Percentiles rank a stretch among this genome's conserved stretches.
These are phyloP conservation scores for Aureobasidium uvarum DNA, from an alignment of 2,329 filamentous ascomycete species.

Conservation along the genomic window DNA sequence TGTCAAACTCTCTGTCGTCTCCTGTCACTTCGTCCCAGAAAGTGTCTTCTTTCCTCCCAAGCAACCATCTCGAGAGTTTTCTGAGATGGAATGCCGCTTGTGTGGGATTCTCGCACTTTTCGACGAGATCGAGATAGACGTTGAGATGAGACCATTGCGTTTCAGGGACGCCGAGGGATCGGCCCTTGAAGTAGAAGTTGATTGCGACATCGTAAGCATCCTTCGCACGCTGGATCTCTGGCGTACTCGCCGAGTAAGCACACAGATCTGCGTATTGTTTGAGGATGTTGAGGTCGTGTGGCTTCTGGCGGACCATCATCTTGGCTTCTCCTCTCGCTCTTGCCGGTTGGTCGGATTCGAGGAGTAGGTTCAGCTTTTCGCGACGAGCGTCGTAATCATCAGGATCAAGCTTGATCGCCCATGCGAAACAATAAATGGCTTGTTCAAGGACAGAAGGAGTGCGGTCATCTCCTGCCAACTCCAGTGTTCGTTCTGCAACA, in stretches of 20 bases:
- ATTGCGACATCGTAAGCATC: slow-evolving; percentile 54
- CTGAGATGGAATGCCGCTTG: slow-evolving; percentile 70
- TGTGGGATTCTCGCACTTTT: slow-evolving; percentile 60
- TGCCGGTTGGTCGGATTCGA: slow-evolving; percentile 49
- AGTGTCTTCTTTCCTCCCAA: slow-evolving; percentile 68
- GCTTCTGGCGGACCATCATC: slow-evolving; percentile 53
- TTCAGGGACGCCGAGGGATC: slow-evolving; percentile 30
- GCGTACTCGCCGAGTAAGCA: slow-evolving; percentile 31
- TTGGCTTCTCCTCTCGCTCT: slow-evolving; percentile 54
- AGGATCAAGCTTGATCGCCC: slow-evolving; percentile 54
- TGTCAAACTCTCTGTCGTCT: slow-evolving; percentile 84
- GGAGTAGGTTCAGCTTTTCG: slow-evolving; percentile 56
- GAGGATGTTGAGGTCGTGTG: slow-evolving; percentile 55
- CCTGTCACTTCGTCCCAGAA: slow-evolving; percentile 67
- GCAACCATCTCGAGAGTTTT: slow-evolving; percentile 73
- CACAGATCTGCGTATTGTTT: slow-evolving; percentile 58
- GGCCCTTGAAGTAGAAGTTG: slow-evolving; percentile 45
- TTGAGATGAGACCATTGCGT: slow-evolving; percentile 78
- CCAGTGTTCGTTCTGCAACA: slow-evolving; percentile 55
- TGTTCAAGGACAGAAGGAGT: slow-evolving; percentile 46
- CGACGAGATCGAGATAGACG: slow-evolving; percentile 79
- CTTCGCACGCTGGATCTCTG: slow-evolving; percentile 34
- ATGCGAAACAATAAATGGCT: slow-evolving; percentile 54
- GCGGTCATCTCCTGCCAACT: slow-evolving; percentile 47
- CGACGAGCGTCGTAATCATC: slow-evolving; percentile 54